Base-by-base conservation (phyloP, 768 basidiomycete genomes). In the Tricholoma bakamatsutake region DNA sequence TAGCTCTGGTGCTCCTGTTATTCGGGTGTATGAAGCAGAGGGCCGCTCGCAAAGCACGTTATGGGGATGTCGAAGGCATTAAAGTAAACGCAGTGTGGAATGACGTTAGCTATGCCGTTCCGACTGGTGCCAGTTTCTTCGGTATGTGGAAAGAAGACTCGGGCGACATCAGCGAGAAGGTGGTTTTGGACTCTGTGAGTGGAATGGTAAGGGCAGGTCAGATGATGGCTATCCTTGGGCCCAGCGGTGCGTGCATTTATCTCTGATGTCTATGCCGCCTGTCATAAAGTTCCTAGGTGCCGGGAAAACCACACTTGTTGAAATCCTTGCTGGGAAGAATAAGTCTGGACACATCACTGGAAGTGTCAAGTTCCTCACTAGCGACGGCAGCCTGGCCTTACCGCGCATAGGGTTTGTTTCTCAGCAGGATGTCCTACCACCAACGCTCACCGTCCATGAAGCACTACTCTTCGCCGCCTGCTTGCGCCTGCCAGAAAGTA, bases 171-270 rank as follows among this genome's bases (percentile, higher is more conserved):
- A 72, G 72, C 57, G 83, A 84, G 49, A 83, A 87, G 62, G 74
- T 80, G 35, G 77, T 97, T 13, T 73, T 98, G 39, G 84, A 91
- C 63, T 73, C 73, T 39, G 77, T 93, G 30, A 82, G 71, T 48
- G 95, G 94, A 0, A 68, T 70, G 9, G 81, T 96, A n/a, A 71
- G 74, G 2, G 82, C 91, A 0, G 93, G 95, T 9, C 81, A 89
- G 58, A 84, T 97, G 76, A 85, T 93, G 80, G 90, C 90, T n/a
- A 83, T 97, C 54, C 79, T 98, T 3, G 95, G 95, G 0, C 93
- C 95, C 0, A 90, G 88, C 61, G 94, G 93, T 76, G 63, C 59
- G 71, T 71, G 15, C 10, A n/a, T 50, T 27, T n/a, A 5, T 40
- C 12, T 30, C 17, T 10, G 27, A 30, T 8, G 17, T n/a, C 30